These are phyloP conservation scores for Colletotrichum agaves DNA, from an alignment of 2,329 filamentous ascomycete species.

Conservation along the genomic window DNA sequence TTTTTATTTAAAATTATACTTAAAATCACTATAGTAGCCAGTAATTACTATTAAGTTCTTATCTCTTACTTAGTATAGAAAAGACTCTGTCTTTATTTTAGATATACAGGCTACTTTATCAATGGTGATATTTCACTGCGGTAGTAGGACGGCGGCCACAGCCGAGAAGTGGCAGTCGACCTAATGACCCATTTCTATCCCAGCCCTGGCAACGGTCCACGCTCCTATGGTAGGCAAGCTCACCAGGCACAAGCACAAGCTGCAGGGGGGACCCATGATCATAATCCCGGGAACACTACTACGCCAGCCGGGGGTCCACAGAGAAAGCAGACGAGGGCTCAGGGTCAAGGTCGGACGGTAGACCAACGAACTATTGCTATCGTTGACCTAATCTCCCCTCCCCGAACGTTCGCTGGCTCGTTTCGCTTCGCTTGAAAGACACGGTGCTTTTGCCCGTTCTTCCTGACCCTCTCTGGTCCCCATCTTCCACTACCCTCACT, in stretches of 20 bases:
- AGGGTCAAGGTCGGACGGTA: conserved; percentile 14
- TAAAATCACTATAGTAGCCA: no score
- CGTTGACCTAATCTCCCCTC: conserved; percentile 26
- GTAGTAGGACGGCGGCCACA: conserved; percentile 3
- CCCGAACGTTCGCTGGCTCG: conserved; percentile 26
- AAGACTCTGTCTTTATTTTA: no score
- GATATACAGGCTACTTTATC: no score
- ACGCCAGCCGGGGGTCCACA: neutral
- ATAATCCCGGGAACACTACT: neutral
- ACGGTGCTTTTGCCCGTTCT: conserved; percentile 21
- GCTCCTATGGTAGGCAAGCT: neutral
- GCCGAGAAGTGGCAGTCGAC: neutral
- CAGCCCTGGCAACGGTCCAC: conserved; percentile 15
- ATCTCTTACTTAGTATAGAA: no score
- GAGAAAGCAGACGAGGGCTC: neutral
- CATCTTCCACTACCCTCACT: neutral
- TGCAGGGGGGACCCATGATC: no score
- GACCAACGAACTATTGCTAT: conserved; percentile 10
- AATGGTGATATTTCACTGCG: no score
- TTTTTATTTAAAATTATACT: no score
- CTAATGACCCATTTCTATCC: conserved; percentile 12
- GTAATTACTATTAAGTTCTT: no score
- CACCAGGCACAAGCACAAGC: no score
- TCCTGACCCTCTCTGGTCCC: conserved; percentile 12
- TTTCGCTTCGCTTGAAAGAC: conserved; percentile 35